Conservation (phyloP, 306 rosid genomes). For the Pyrus communis region DNA sequence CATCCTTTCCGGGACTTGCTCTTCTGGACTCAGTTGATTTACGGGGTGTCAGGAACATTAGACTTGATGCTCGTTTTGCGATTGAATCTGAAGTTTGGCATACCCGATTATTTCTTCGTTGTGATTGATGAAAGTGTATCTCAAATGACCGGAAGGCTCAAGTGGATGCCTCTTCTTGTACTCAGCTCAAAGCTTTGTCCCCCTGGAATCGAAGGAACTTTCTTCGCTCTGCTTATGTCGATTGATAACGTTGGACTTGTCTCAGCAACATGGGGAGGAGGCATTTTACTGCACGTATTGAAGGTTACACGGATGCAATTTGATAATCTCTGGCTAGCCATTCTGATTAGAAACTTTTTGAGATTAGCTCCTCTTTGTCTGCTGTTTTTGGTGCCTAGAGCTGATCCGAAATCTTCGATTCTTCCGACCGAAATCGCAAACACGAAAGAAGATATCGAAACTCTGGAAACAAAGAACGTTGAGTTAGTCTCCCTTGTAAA, state of each 20-base stretch:
- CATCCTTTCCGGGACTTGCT: constrained; percentile 79
- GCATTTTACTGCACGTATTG: constrained; percentile 61
- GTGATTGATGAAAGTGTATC: constrained; percentile 77
- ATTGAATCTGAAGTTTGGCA: constrained; percentile 54
- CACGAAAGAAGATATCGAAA: constrained; percentile 34
- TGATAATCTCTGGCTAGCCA: constrained; percentile 71
- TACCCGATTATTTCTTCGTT: constrained; percentile 80
- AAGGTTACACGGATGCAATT: constrained; percentile 67
- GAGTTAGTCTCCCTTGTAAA: constrained; percentile 74
- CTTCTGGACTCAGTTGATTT: constrained; percentile 85
- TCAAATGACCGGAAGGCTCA: constrained; percentile 69
- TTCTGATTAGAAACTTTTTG: constrained; percentile 67
- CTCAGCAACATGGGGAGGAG: constrained; percentile 88
- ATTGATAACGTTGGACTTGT: constrained; percentile 85
- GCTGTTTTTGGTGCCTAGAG: constrained; percentile 84
- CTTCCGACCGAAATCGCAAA: constrained; percentile 34
- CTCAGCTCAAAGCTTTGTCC: constrained; percentile 95
- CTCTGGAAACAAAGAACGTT: constrained; percentile 40
- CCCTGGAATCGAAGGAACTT: constrained; percentile 81
- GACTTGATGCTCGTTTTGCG: constrained; percentile 66
- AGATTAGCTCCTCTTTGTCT: constrained; percentile 60
- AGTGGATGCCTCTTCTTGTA: constrained; percentile 99
- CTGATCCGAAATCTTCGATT: constrained; percentile 65
- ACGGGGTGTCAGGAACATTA: constrained; percentile 76
- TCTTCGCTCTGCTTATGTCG: constrained; percentile 92